Percentiles rank a stretch among this genome's conserved stretches.
phyloP scores from a whole-genome alignment of 768 basidiomycete species.

The Amanita brunnescens region DNA sequence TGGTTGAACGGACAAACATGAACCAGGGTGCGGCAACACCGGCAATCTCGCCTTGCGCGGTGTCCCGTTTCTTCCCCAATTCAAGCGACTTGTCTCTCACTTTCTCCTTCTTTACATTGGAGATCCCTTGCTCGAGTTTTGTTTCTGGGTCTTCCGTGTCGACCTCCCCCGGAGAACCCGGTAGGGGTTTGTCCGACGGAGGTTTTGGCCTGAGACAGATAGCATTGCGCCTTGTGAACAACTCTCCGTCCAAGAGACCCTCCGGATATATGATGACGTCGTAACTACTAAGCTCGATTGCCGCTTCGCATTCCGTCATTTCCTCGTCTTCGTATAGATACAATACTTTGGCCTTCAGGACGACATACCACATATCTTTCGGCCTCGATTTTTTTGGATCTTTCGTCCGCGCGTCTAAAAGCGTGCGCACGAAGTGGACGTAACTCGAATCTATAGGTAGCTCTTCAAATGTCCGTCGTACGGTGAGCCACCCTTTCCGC shows the following conservation, averaged over 20 bases:
- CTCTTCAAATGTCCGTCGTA: slow-evolving; percentile 74
- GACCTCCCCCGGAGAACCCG: slow-evolving; percentile 49
- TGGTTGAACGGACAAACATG: slow-evolving; percentile 80
- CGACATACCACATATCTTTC: slow-evolving; percentile 90
- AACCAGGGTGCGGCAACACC: slow-evolving; percentile 73
- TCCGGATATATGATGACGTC: slow-evolving; percentile 71
- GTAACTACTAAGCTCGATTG: slow-evolving; percentile 77
- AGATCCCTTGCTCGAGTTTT: slow-evolving; percentile 19
- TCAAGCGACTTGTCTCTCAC: slow-evolving; percentile 27
- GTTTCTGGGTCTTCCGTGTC: slow-evolving; percentile 25
- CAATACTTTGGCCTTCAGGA: slow-evolving; percentile 83
- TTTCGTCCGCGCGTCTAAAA: slow-evolving; percentile 74
- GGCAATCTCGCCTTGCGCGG: slow-evolving; percentile 46
- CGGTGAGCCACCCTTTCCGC: slow-evolving; percentile 76
- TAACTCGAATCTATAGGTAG: slow-evolving; percentile 55
- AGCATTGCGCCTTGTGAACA: slow-evolving; percentile 86
- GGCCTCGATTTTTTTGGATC: slow-evolving; percentile 78
- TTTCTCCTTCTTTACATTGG: slow-evolving; percentile 23
- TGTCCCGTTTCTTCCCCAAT: slow-evolving; percentile 33
- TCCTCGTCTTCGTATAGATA: slow-evolving; percentile 92
- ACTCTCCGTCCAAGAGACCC: slow-evolving; percentile 73
- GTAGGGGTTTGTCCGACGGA: slow-evolving; percentile 27
- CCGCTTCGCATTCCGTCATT: slow-evolving; percentile 85
- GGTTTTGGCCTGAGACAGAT: slow-evolving; percentile 63
- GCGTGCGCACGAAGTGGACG: slow-evolving; percentile 70